phyloP scores from a whole-genome alignment of 2,329 filamentous ascomycete genomes.

The Pleomassaria siparia region DNA sequence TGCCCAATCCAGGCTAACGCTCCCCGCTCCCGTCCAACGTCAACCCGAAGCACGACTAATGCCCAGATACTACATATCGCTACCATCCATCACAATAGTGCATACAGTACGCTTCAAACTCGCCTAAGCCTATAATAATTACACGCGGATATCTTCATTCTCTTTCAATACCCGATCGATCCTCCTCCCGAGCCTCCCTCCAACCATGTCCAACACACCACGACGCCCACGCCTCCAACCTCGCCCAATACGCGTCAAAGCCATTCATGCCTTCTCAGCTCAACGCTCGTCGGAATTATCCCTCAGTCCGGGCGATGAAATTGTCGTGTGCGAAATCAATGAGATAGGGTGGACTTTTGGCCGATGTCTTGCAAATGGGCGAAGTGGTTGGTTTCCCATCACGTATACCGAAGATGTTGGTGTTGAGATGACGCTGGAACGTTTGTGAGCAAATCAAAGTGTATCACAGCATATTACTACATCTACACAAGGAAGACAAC shows the following conservation, averaged over 20 bases:
- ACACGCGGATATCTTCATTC: not conserved
- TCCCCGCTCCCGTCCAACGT: not conserved
- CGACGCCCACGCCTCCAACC: not conserved
- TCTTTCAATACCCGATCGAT: not conserved
- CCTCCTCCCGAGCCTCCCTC: not conserved
- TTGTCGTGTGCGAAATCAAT: constrained; percentile 2
- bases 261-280: constrained; percentile 1
- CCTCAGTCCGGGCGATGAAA: constrained; percentile 3
- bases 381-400: constrained; percentile 7
- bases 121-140: not conserved
- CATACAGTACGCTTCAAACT: not conserved
- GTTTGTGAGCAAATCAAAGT: no score
- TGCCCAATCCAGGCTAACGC: not conserved
- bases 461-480: no score
- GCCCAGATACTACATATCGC: not conserved
- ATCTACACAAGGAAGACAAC: no score
- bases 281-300: not conserved
- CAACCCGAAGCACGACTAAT: not conserved
- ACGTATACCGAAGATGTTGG: constrained; percentile 7
- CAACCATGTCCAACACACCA: constrained; percentile 17
- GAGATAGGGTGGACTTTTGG: constrained; percentile 6
- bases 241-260: constrained; percentile 5
- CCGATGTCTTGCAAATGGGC: not conserved
- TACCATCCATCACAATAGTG: not conserved
- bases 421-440: no score